These are phyloP conservation scores for Colletotrichum somersetense DNA, from an alignment of 2,329 filamentous ascomycete genomes.

Conservation along the genomic window DNA sequence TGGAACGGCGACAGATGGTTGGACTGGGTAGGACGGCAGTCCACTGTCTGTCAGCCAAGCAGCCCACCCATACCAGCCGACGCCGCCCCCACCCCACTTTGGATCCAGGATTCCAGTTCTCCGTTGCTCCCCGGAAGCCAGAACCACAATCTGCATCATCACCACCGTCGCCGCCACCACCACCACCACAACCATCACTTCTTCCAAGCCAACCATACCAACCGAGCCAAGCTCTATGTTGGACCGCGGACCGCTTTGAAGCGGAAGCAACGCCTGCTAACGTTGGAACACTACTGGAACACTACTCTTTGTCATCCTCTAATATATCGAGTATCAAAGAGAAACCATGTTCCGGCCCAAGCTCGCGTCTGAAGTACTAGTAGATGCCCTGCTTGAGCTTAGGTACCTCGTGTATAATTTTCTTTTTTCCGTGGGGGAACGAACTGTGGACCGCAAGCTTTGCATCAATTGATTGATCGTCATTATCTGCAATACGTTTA, in stretches of 20 bases:
- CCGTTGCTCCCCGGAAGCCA: constrained; percentile 28
- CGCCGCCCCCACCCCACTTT: constrained; percentile 27
- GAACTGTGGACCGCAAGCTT: constrained; percentile 4
- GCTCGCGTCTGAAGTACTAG: constrained; percentile 32
- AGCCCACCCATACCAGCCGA: constrained; percentile 23
- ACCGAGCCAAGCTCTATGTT: neutral
- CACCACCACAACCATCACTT: neutral
- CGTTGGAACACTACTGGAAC: neutral
- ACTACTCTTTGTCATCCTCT: neutral
- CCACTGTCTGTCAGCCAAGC: constrained; percentile 5
- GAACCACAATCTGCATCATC: constrained; percentile 24
- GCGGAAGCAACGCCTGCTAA: constrained; percentile 10
- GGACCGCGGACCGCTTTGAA: neutral
- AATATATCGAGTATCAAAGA: neutral
- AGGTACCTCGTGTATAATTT: neutral
- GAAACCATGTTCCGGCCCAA: constrained; percentile 26
- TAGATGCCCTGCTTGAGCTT: constrained; percentile 20
- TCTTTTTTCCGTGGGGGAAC: neutral
- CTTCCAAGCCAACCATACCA: constrained; percentile 1
- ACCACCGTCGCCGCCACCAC: neutral
- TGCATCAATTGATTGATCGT: constrained; percentile 19
- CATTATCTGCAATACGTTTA: constrained; percentile 14
- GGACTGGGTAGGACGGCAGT: constrained; percentile 15
- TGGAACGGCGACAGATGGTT: constrained; percentile 15
- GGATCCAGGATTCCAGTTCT: constrained; percentile 32